Percentiles rank a stretch among this genome's conserved stretches.
These are phyloP conservation scores for Eragrostis curvula DNA, from an alignment of 176 grass and related monocot genomes.

Conservation along the genomic window DNA sequence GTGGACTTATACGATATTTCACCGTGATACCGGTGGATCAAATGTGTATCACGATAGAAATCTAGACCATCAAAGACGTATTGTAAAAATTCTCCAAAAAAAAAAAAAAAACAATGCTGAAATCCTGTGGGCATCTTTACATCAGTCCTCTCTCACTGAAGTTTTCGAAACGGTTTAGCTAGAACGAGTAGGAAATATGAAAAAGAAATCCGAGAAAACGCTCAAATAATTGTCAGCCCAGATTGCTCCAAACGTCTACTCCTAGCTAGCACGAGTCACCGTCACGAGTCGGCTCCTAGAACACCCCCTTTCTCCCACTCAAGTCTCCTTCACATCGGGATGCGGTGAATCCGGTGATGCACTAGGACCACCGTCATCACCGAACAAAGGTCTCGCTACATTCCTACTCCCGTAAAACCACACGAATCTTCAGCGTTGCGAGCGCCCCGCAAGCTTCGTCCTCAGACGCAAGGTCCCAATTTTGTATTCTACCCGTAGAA, in stretches of 20 bases:
- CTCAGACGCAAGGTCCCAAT: background rate
- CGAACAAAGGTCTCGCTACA: slow-evolving; percentile 25
- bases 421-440: background rate
- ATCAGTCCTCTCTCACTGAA: too few relatives aligned
- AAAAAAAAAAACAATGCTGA: too few relatives aligned
- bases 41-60: too few relatives aligned
- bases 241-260: background rate
- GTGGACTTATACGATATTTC: too few relatives aligned
- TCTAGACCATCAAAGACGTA: too few relatives aligned
- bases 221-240: background rate
- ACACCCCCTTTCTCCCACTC: background rate
- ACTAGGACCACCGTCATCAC: slow-evolving; percentile 12
- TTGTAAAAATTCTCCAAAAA: too few relatives aligned
- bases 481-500: background rate
- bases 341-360: slow-evolving; percentile 27
- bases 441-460: slow-evolving; percentile 5
- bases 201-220: background rate
- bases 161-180: too few relatives aligned
- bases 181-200: background rate
- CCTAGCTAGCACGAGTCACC: too few relatives aligned
- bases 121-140: too few relatives aligned
- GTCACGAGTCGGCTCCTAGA: too few relatives aligned
- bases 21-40: too few relatives aligned
- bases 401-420: slow-evolving; percentile 12
- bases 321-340: background rate